These are phyloP conservation scores for Tuber calosporum DNA, from an alignment of 495 filamentous ascomycete species.

Conservation along the genomic window DNA sequence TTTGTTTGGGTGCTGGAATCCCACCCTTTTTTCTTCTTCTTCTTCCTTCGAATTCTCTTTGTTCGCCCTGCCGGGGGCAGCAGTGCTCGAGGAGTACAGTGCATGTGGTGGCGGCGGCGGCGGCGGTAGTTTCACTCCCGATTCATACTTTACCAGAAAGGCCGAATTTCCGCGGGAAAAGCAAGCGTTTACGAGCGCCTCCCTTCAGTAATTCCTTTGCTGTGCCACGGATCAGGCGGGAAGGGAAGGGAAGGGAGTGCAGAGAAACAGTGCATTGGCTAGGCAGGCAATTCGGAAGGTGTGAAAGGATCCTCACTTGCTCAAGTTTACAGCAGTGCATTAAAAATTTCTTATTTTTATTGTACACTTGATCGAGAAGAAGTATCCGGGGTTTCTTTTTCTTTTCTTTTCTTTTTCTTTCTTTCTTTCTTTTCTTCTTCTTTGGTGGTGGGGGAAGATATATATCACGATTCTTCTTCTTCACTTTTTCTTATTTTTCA, in stretches of 20 bases:
- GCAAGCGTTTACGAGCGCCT: not conserved
- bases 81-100: not conserved
- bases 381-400: not conserved
- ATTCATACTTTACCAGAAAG: not conserved
- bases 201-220: not conserved
- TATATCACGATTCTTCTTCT: not conserved
- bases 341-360: not conserved
- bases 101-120: not conserved
- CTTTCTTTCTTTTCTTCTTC: no score
- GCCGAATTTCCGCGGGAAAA: not conserved
- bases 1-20: not conserved
- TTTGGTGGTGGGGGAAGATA: not conserved
- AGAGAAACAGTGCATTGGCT: not conserved
- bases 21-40: not conserved
- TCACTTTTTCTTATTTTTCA: not conserved
- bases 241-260: not conserved
- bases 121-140: not conserved
- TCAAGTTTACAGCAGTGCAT: not conserved
- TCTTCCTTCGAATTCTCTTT: no score
- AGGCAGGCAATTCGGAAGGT: no score
- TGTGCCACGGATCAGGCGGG: not conserved
- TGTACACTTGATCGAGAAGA: not conserved
- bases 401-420: no score
- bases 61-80: no score
- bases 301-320: not conserved